phyloP scores from a whole-genome alignment of 139 green algal species.

The Coelastrella sp. region DNA sequence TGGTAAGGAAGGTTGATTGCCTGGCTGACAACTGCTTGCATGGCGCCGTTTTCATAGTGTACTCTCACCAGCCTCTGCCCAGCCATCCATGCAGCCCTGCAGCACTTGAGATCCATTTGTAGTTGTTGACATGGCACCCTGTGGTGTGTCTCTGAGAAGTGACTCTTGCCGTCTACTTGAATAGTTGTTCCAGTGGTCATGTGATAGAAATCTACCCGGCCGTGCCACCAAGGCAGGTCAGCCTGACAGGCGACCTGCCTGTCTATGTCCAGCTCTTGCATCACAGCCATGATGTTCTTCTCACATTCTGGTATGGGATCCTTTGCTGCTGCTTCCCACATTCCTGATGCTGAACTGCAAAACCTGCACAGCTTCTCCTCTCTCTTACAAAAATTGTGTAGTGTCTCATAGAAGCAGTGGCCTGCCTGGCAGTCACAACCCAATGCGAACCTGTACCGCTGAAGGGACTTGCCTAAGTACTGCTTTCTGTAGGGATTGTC shows the following conservation, averaged over 20 bases:
- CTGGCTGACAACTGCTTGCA: not conserved
- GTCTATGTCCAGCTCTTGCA: not conserved
- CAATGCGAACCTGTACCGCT: not conserved
- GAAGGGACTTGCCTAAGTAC: not conserved
- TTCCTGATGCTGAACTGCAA: not conserved
- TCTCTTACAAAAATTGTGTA: not conserved
- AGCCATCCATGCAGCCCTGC: not conserved
- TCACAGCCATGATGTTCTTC: not conserved
- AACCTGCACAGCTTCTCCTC: not conserved
- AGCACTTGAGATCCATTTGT: not conserved
- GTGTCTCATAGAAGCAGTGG: not conserved
- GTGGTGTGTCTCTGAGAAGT: not conserved
- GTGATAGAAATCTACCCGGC: constrained; percentile 18
- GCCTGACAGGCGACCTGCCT: constrained; percentile 13
- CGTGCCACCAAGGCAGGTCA: not conserved
- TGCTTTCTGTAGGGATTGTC: not conserved
- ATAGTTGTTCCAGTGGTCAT: not conserved
- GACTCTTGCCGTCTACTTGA: not conserved
- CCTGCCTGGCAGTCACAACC: not conserved
- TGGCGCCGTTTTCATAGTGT: not conserved
- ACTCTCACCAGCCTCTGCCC: not conserved
- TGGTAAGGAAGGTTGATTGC: not conserved
- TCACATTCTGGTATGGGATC: not conserved
- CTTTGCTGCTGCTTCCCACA: constrained; percentile 1
- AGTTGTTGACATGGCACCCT: not conserved